Evolutionary conservation across 2,329 filamentous ascomycete genomes (phyloP), one percentile per base, ranked within the genome.

Genomic region (Phaeosphaeria sp.): DNA sequence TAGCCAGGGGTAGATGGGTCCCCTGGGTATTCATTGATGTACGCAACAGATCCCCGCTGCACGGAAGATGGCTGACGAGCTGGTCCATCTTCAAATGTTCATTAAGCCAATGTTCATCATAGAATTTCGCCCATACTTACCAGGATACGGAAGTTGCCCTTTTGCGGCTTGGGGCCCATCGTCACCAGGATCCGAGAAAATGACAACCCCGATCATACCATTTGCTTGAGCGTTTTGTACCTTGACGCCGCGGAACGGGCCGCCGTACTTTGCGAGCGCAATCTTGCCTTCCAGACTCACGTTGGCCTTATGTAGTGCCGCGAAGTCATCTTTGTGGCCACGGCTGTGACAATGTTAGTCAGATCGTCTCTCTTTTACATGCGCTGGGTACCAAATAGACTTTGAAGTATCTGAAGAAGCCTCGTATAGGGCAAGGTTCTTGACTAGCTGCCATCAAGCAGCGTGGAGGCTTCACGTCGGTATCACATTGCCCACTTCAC

Each of bases 11-110:
- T 78, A 0, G 73, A 75, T 3, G 75, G 75, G 50, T 78, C 75
- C 8, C 75, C 75, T 8, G 74, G 73, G 45, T 89, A 59, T 82
- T 86, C 49, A 80, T 83, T 63, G 57, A 97, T 77, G 69, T 91
- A 96, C 45, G 78, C 71, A 1, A 83, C 80, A 46, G 74, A 78
- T 8, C 81, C 80, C 60, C 79, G 69, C 56, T 83, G 81, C 2
- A 82, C 21, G 5, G 67, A 67, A 7, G 73, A 72, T n/a, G 79
- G 78, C 36, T 81, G 75, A 7, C 79, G 66, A 6, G 79, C 33
- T 42, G 48, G 48, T 24, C 30, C 36, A 21, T 42, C 48, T 50
- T 9, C 13, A n/a, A 2, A 9, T 76, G 27, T 73, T 75, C 2
- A 18, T 24, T 18, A 17, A 30, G 24, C 1, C 15, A n/a, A 20